phyloP scores from a whole-genome alignment of 176 grass and related monocot species.

The Pharus latifolius region DNA sequence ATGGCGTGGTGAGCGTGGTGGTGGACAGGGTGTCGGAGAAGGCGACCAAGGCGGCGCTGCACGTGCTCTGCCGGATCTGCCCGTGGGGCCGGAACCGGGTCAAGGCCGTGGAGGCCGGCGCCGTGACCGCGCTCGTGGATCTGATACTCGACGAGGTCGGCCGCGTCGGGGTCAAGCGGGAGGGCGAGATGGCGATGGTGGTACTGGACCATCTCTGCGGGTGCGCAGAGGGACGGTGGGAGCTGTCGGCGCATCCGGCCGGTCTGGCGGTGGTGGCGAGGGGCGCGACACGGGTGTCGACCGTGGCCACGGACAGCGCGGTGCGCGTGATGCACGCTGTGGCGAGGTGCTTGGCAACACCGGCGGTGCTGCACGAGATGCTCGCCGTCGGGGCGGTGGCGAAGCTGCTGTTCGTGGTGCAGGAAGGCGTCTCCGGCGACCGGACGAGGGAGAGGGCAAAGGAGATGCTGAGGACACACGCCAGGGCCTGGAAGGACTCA shows the following conservation, averaged over 20 bases:
- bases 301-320: conserved; percentile 33
- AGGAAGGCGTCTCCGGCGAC: conserved; percentile 35
- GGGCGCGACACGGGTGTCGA: conserved; percentile 45
- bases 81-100: conserved; percentile 51
- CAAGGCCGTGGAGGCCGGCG: conserved; percentile 51
- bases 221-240: conserved; percentile 61
- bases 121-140: conserved; percentile 37
- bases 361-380: conserved; percentile 75
- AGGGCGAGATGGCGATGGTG: conserved; percentile 34
- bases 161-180: conserved; percentile 7
- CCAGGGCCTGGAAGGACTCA: conserved; percentile 64
- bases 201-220: conserved; percentile 60
- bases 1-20: conserved; percentile 27
- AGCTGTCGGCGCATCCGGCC: conserved; percentile 56
- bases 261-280: conserved; percentile 52
- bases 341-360: conserved; percentile 38
- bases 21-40: conserved; percentile 26
- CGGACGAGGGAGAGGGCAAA: conserved; percentile 51
- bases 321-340: conserved; percentile 50
- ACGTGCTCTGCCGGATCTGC: conserved; percentile 37
- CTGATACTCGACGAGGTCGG: conserved; percentile 40
- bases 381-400: conserved; percentile 51
- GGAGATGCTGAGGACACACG: conserved; percentile 80
- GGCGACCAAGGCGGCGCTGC: conserved; percentile 50
- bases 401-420: conserved; percentile 58